Base-by-base conservation (phyloP, 441 rosid genomes). In the Aquilaria agallochum region DNA sequence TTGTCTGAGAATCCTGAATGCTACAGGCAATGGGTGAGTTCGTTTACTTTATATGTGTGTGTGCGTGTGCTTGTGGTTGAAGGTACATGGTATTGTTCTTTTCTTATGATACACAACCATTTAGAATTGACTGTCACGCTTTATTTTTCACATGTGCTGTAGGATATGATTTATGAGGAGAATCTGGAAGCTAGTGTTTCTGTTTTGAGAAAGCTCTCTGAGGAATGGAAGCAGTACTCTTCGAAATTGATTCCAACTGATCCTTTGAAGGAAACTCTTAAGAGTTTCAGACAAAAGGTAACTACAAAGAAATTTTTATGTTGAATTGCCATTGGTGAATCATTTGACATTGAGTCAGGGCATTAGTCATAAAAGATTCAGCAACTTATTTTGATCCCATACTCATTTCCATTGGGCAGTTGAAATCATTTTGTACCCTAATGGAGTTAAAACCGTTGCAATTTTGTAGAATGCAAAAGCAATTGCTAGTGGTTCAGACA, bases 241-340 rank as follows among this genome's bases (percentile, higher is more conserved):
- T 57, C 49, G 11, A 89, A 87, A 55, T 74, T 81, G 62, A 53
- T 84, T 55, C 83, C 80, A 60, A 59, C 55, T 60, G 90, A 85
- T 9, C 77, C 71, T 52, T 55, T 91, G 72, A 77, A 76, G 74
- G 77, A 71, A 68, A 69, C 86, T 51, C 61, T 94, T 53, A 79
- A 81, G 77, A 79, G 52, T 62, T 83, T 89, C 53, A 86, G 82
- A 74, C 84, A 58, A 46, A 87, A 91, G 99, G 99, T 95, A 73
- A 47, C 27, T 20, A 20, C 27, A 20, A 20, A 20, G 27, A 20
- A 20, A 20, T 20, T 20, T 20, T 20, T 20, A 20, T 20, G 27
- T 20, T 20, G 27, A 20, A 20, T 20, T 20, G 27, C 27, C 27
- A 20, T 20, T 20, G 27, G 1, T 20, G 27, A 20, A 20, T 20